Base-by-base conservation (phyloP, 352 stramenopile species). In the Blastocystis sp. region DNA sequence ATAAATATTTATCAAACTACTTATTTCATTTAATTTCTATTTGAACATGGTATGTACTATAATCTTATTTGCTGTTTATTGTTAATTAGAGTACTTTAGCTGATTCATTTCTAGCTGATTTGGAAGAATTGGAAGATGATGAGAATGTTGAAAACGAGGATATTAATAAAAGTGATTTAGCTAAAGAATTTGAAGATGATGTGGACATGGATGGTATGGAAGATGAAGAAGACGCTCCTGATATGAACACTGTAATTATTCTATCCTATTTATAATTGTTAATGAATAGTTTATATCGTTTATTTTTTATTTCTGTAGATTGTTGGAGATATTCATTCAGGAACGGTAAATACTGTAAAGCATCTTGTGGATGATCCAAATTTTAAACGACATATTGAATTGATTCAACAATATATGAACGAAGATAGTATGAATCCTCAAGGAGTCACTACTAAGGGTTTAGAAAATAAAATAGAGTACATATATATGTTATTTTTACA, bases 101-200 rank as follows among this genome's bases (percentile, higher is more conserved):
- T 3, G 79, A 83, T 65, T 84, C 79, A 27, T 87, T 87, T 66
- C 68, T 87, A 13, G 79, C 84, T 58, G 79, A 87, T 67, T 69
- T 87, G 33, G 79, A 87, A 59, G 77, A 86, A 55, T 77, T 87
- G 24, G 82, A 79, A 62, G 78, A 74, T 5, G 75, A 73, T 13
- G 83, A 77, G 65, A 77, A 76, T 55, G 74, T 75, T 18, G 79
- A 86, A 58, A 73, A 74, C 7, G 73, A 82, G 59, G 44, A 65
- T 13, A 18, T 55, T 13, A 55, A 67, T 28, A 65, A 37, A 10
- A 75, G 83, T 13, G 64, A 78, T 33, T 76, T 73, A 39, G 81
- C 82, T 48, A 69, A 79, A 18, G 68, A 70, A 11, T 68, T 68
- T 40, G 67, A 46, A 34, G 35, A 58, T 41, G 28, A 23, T n/a